Conservation (phyloP, 768 basidiomycete species). For the Paxillus rubicundulus region DNA sequence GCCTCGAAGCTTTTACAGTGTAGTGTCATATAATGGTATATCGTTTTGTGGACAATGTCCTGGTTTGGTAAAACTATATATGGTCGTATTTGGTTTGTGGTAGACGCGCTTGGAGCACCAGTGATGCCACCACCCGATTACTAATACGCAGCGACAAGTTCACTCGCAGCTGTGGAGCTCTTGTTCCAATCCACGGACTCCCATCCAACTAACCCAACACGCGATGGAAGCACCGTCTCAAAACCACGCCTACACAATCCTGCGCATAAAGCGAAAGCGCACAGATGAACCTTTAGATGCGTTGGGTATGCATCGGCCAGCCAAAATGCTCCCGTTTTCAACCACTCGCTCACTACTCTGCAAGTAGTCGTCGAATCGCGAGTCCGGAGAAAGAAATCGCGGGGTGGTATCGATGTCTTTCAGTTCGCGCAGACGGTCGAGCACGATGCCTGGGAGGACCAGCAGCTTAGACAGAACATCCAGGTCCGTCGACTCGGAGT, state of each 20-base stretch:
- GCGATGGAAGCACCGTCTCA: constrained; percentile 21
- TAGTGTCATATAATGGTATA: too few relatives aligned
- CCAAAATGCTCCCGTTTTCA: constrained; percentile 10
- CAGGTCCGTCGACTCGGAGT: constrained; percentile 45
- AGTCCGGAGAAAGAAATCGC: constrained; percentile 59
- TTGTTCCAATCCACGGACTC: neutral
- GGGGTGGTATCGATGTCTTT: constrained; percentile 58
- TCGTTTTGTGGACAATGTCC: too few relatives aligned
- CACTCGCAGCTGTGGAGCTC: neutral
- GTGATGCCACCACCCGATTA: neutral
- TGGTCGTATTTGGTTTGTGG: too few relatives aligned
- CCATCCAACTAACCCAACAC: neutral
- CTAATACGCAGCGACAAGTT: neutral
- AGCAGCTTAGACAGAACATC: constrained; percentile 51
- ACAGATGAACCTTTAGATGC: constrained; percentile 83
- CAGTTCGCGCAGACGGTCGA: constrained; percentile 83
- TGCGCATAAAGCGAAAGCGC: constrained; percentile 81
- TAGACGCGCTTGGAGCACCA: too few relatives aligned
- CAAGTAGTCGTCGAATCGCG: constrained; percentile 60
- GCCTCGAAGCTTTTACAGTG: too few relatives aligned
- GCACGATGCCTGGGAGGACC: constrained; percentile 63
- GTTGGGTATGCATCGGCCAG: constrained; percentile 49
- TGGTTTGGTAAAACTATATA: too few relatives aligned
- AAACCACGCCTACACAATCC: constrained; percentile 58
- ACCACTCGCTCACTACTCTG: constrained; percentile 12